Conservation (phyloP, 768 basidiomycete genomes). For the Russula earlei region DNA sequence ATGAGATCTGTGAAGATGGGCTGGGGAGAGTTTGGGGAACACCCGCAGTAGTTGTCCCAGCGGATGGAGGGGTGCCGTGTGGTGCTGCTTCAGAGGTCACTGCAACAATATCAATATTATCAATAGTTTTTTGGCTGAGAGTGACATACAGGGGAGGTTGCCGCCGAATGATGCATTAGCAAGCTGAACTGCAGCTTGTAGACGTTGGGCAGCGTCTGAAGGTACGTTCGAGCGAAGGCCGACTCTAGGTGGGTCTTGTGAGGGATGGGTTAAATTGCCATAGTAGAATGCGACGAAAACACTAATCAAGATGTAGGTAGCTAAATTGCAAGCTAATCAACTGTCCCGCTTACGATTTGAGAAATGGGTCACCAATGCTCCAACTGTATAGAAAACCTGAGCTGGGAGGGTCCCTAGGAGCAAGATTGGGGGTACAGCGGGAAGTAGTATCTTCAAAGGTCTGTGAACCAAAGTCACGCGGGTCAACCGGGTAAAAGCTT, state of each 20-base stretch:
- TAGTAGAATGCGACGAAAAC: slow-evolving; percentile 61
- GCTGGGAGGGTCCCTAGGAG: slow-evolving; percentile 54
- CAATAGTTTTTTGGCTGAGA: background rate
- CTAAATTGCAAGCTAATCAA: background rate
- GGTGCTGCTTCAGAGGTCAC: slow-evolving; percentile 37
- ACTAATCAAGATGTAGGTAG: slow-evolving; percentile 28
- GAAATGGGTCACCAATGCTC: slow-evolving; percentile 68
- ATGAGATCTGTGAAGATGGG: background rate
- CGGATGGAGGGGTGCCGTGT: slow-evolving; percentile 24
- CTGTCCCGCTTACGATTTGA: slow-evolving; percentile 48
- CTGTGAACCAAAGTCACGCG: slow-evolving; percentile 56
- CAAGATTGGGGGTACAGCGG: slow-evolving; percentile 46
- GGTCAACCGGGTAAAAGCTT: slow-evolving; percentile 60
- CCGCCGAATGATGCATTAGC: slow-evolving; percentile 25
- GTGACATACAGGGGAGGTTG: slow-evolving; percentile 26
- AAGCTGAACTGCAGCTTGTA: slow-evolving; percentile 29
- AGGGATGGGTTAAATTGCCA: slow-evolving; percentile 62
- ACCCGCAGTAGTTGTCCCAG: slow-evolving; percentile 7
- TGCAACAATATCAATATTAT: slow-evolving; percentile 19
- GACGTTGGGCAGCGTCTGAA: slow-evolving; percentile 34
- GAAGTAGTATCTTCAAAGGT: slow-evolving; percentile 24
- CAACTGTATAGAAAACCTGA: slow-evolving; percentile 60
- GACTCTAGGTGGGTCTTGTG: slow-evolving; percentile 55
- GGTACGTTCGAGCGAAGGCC: slow-evolving; percentile 69
- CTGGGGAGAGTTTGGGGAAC: slow-evolving; percentile 19